Base-by-base conservation (phyloP, 202 grass and related monocot genomes). In the Carex arenaria region DNA sequence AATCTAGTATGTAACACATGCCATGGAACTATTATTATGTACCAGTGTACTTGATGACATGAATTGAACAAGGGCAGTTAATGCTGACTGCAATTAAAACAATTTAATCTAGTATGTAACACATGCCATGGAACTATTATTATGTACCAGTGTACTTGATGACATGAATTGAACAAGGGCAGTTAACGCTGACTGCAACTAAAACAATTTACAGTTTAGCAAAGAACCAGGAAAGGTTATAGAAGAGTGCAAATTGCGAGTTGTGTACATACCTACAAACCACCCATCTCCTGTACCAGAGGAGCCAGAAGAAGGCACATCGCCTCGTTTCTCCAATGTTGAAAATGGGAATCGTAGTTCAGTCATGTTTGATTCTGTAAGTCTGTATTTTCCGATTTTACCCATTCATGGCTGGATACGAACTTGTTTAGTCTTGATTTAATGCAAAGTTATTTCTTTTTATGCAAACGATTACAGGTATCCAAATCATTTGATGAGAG, bases 211-310 rank as follows among this genome's bases (percentile, higher is more conserved):
- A 67, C 67, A 98, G 96, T 98, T 98, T 81, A 95, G 86, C 82
- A 98, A 95, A 86, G 93, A 90, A 87, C 80, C 89, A 73, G 93
- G 91, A 49, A 98, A 86, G 64, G 68, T 89, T 68, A 85, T 98
- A 31, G 96, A 95, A 56, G 96, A 98, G 86, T 93, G 88, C 85
- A 98, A 98, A 84, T 87, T 98, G 79, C 86, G 93, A 49, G 96
- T 98, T 74, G 61, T 93, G 55, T 98, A 92, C 81, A 85, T 92
- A 68, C 91, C 83, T 72, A 84, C 82, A 53, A 93, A 87, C 83
- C 81, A 75, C 47, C 89, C 96, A 4, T 89, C 83, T 20, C 76
- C 81, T 5, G 84, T 93, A 47, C 81, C 72, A 55, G 96, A 98
- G 72, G 96, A 98, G 38, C 86, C 91, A 49, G 93, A 98, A 84